Evolutionary conservation across 306 rosid species (phyloP).

Genomic region (Quercus agrifolia): DNA sequence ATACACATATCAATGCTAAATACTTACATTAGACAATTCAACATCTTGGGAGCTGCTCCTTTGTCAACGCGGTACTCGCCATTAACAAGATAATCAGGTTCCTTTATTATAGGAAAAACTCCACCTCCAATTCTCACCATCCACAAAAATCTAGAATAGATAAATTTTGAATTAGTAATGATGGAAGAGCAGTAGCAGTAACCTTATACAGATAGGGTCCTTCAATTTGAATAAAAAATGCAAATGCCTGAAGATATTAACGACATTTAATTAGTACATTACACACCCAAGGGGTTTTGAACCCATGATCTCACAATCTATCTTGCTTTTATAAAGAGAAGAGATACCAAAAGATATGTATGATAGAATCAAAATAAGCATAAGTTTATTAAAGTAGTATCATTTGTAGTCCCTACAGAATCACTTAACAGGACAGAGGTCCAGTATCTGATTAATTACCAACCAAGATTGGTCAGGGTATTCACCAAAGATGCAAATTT

Average conservation of each 20-base stretch:
- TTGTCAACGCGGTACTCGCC: constrained; percentile 99
- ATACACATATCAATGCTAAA: constrained; percentile 1
- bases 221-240: not conserved
- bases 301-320: no score
- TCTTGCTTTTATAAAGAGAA: no score
- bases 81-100: constrained; percentile 95
- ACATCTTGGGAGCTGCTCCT: constrained; percentile 99
- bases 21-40: constrained; percentile 96
- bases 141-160: constrained; percentile 77
- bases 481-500: not conserved
- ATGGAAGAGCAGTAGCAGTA: not conserved
- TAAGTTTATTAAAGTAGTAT: not conserved
- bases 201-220: not conserved
- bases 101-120: constrained; percentile 95
- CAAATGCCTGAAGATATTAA: not conserved
- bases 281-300: no score
- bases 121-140: constrained; percentile 99
- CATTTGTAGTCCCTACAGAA: not conserved
- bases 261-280: not conserved
- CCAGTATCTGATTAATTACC: not conserved
- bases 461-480: constrained; percentile 3
- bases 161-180: constrained; percentile 10
- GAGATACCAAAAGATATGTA: not conserved
- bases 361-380: not conserved
- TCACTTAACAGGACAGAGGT: not conserved